Base-by-base conservation (phyloP, 805 yeast genomes). In the Dipodascus geniculatus region DNA sequence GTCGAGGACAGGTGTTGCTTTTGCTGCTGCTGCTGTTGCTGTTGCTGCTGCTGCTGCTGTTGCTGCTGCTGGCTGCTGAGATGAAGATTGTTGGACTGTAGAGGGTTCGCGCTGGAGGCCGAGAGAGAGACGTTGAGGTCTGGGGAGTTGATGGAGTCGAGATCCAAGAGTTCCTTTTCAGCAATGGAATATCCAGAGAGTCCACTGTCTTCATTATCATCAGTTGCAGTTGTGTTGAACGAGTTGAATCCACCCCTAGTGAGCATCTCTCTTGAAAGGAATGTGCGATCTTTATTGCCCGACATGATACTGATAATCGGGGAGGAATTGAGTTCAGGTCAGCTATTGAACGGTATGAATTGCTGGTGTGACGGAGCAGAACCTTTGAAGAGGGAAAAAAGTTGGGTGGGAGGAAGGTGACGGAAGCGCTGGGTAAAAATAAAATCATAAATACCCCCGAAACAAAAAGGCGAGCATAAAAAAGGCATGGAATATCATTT, bases 151-250 rank as follows among this genome's bases (percentile, higher is more conserved):
- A 59, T 48, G 44, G 54, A 57, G 14, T 60, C 64, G 14, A 61
- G 51, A 54, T 60, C 63, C 53, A 63, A 56, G 52, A 62, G 51
- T 52, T 63, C 66, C 23, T 48, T 42, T 48, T 55, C 54, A 48
- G 49, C 52, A 22, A 47, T 47, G 31, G n/a, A 14, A 9, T 22
- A 47, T 6, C 49, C 49, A 20, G 49, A 47, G 19, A 23, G 17
- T 9, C 19, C 19, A 22, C n/a, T n/a, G 19, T 47, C 49, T 8
- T 47, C 49, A n/a, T 28, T 28, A 28, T 28, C 56, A 50, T 60
- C 54, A 52, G 54, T 48, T 60, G 55, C 19, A 53, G 49, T 38
- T 49, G 52, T 56, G 49, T 58, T 55, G 38, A 35, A 55, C 22
- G 56, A 48, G 53, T 47, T 54, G 53, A 52, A 52, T 16, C 58